Evolutionary conservation across 495 filamentous ascomycete species (phyloP).

Genomic region (Neurospora sp.): DNA sequence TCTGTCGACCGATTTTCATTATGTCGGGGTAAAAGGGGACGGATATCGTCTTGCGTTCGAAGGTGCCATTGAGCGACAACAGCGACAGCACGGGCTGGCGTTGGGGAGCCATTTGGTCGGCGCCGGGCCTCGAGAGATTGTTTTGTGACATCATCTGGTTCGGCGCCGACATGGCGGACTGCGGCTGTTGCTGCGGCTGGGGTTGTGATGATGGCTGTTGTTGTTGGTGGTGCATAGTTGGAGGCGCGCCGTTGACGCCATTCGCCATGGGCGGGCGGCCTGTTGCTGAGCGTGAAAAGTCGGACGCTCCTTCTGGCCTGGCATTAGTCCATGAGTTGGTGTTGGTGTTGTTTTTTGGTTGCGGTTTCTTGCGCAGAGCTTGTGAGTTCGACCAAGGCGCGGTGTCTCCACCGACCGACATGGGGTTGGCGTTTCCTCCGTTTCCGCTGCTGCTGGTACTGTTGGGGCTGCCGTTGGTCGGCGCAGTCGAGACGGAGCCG

Average conservation of each 20-base stretch:
- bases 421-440: constrained; percentile 17
- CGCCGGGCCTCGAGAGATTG: constrained; percentile 38
- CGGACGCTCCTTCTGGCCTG: constrained; percentile 31
- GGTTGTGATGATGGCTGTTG: neutral
- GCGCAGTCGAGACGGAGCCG: neutral
- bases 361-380: constrained; percentile 55
- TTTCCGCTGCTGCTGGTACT: constrained; percentile 15
- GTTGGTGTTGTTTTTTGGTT: constrained; percentile 34
- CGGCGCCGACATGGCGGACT: constrained; percentile 52
- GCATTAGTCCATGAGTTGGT: constrained; percentile 52
- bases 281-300: constrained; percentile 34
- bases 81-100: constrained; percentile 69
- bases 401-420: constrained; percentile 30
- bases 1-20: constrained; percentile 88
- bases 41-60: constrained; percentile 90
- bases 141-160: constrained; percentile 28
- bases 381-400: constrained; percentile 38
- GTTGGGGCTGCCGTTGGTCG: constrained; percentile 23
- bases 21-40: constrained; percentile 85
- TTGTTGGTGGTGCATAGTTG: constrained; percentile 19
- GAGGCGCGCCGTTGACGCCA: constrained; percentile 49
- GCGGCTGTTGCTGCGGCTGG: constrained; percentile 53
- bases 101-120: constrained; percentile 44
- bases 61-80: constrained; percentile 83
- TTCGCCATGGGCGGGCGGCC: constrained; percentile 40